Evolutionary conservation across 2,329 filamentous ascomycete species (phyloP).

Genomic region (Diaporthe ilicicola): DNA sequence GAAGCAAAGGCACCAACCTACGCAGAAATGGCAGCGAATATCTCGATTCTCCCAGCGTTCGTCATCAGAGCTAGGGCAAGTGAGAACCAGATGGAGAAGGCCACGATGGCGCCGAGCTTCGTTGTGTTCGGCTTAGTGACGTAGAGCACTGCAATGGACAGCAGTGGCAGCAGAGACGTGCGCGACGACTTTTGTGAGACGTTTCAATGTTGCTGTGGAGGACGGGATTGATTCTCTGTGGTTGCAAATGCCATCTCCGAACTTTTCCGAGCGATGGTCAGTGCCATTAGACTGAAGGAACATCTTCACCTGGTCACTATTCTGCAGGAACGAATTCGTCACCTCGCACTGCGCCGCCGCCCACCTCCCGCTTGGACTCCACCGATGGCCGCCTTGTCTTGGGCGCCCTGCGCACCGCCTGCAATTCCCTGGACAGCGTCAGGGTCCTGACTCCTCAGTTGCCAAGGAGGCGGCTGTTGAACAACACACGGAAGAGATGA

Average conservation of each 20-base stretch:
- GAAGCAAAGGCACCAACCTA: conserved; percentile 36
- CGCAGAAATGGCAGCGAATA: conserved; percentile 35
- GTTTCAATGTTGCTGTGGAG: conserved; percentile 29
- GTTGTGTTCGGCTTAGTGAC: conserved; percentile 40
- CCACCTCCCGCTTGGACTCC: neutral
- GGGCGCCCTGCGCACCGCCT: neutral
- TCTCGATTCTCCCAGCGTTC: conserved; percentile 33
- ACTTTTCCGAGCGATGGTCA: neutral
- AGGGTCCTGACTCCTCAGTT: neutral
- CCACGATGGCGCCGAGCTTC: conserved; percentile 35
- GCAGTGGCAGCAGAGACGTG: conserved; percentile 40
- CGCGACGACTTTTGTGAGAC: conserved; percentile 39
- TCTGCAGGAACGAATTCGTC: neutral
- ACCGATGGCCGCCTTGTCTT: neutral
- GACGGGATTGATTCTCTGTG: conserved; percentile 32
- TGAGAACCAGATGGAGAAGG: conserved; percentile 34
- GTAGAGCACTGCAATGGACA: conserved; percentile 41
- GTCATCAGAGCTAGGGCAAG: conserved; percentile 34
- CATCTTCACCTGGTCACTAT: neutral
- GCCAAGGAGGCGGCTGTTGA: neutral
- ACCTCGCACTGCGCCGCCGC: neutral
- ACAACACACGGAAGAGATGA: neutral
- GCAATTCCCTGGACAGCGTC: neutral
- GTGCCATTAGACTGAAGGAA: neutral
- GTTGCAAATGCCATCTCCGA: conserved; percentile 30